A percentile compares a stretch with the other conserved stretches of the same genome.
Evolutionary conservation across 768 basidiomycete genomes (phyloP).

Genomic region (Lentinula aciculospora): DNA sequence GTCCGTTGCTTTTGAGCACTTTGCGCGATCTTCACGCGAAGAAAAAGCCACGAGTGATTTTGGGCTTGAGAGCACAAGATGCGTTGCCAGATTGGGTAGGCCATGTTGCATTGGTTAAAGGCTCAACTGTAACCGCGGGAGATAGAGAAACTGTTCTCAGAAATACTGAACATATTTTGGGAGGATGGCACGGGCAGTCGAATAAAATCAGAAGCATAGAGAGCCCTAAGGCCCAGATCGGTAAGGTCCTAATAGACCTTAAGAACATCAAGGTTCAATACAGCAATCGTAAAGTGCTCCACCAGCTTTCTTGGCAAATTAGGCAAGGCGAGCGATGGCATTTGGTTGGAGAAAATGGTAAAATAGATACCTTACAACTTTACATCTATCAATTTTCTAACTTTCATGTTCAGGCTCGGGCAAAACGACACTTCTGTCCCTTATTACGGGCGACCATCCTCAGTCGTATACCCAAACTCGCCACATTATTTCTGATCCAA

Average conservation of each 20-base stretch:
- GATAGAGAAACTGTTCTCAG: conserved; percentile 38
- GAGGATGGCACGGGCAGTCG: not conserved
- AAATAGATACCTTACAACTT: not conserved
- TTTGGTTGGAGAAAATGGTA: conserved; percentile 84
- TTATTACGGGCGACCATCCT: conserved; percentile 92
- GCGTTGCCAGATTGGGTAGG: conserved; percentile 67
- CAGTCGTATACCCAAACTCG: conserved; percentile 77
- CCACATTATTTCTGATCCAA: conserved; percentile 26
- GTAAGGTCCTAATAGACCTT: conserved; percentile 52
- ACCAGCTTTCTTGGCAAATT: conserved; percentile 78
- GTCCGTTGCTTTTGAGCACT: conserved; percentile 49
- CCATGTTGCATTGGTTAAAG: conserved; percentile 53
- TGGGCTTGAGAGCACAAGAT: conserved; percentile 68
- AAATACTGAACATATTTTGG: conserved; percentile 10
- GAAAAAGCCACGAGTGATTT: conserved; percentile 51
- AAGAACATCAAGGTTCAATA: conserved; percentile 69
- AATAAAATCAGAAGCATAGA: not conserved
- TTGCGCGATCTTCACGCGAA: conserved; percentile 47
- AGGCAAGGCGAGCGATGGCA: conserved; percentile 84
- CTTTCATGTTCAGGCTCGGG: conserved; percentile 61
- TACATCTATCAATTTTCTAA: not conserved
- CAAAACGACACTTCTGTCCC: conserved; percentile 88
- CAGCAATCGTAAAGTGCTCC: conserved; percentile 61
- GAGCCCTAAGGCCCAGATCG: conserved; percentile 8
- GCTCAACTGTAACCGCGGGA: conserved; percentile 47